Conservation (phyloP, 345 rosid genomes). For the Nasturtium officinale region DNA sequence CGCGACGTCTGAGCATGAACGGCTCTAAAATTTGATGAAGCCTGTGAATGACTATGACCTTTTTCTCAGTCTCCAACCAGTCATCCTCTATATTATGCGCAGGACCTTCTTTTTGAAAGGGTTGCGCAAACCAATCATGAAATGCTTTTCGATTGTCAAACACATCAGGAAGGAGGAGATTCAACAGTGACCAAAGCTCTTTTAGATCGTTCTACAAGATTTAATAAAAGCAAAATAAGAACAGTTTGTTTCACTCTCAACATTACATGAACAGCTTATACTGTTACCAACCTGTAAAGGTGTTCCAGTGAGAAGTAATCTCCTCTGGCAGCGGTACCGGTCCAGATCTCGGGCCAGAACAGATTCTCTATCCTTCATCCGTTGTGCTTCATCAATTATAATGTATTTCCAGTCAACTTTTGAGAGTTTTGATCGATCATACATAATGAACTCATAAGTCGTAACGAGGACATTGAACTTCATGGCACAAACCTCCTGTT, state of each 20-base stretch:
- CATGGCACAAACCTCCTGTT: slow-evolving; percentile 93
- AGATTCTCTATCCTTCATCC: slow-evolving; percentile 99
- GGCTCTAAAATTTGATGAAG: slow-evolving; percentile 99
- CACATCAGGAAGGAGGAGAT: slow-evolving; percentile 98
- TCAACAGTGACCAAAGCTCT: slow-evolving; percentile 99
- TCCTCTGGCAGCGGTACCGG: slow-evolving; percentile 97
- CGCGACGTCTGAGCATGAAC: slow-evolving; percentile 99
- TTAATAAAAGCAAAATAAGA: slow-evolving; percentile 18
- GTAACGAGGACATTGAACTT: slow-evolving; percentile 98
- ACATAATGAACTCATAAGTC: slow-evolving; percentile 98
- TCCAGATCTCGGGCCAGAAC: slow-evolving; percentile 99
- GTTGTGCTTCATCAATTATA: slow-evolving; percentile 97
- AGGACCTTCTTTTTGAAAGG: slow-evolving; percentile 90
- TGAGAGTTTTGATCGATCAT: slow-evolving; percentile 95
- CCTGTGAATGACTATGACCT: slow-evolving; percentile 95
- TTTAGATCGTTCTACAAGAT: slow-evolving; percentile 91
- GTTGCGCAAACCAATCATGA: slow-evolving; percentile 99
- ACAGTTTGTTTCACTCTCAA: background rate
- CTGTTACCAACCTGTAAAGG: slow-evolving; percentile 87
- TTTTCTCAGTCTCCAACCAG: slow-evolving; percentile 99
- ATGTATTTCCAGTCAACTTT: slow-evolving; percentile 98
- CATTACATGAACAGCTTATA: slow-evolving; percentile 18
- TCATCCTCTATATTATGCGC: slow-evolving; percentile 90
- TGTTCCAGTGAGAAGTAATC: slow-evolving; percentile 98
- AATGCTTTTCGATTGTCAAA: slow-evolving; percentile 98